These are phyloP conservation scores for Plantago coronopus DNA, from an alignment of 305 asterid genomes.

Conservation along the genomic window DNA sequence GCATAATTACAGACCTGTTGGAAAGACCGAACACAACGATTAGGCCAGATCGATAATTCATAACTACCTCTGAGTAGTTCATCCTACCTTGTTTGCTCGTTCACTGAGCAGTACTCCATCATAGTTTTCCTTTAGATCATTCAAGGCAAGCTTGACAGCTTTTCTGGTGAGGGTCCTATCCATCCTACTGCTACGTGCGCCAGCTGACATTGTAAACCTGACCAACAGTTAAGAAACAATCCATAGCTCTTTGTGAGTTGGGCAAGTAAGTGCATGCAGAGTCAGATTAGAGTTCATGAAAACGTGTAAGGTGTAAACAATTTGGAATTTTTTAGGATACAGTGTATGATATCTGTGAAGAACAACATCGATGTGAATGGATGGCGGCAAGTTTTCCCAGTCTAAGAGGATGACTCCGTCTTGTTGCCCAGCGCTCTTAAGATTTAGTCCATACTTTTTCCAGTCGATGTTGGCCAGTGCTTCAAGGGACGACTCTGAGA, in stretches of 20 bases:
- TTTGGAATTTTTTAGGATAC: conserved; percentile 44
- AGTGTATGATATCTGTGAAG: conserved; percentile 62
- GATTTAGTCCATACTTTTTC: conserved; percentile 68
- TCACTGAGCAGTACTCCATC: conserved; percentile 65
- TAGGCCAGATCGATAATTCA: too few relatives aligned
- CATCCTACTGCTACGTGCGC: conserved; percentile 26
- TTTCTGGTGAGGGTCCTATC: conserved; percentile 55
- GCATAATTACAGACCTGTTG: conserved; percentile 68
- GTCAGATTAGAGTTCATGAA: too few relatives aligned
- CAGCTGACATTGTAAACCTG: conserved; percentile 36
- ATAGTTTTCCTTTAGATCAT: conserved; percentile 66
- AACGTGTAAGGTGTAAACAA: too few relatives aligned
- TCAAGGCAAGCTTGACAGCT: conserved; percentile 67
- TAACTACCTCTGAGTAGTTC: too few relatives aligned
- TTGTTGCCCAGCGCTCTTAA: conserved; percentile 48
- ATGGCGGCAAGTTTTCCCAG: conserved; percentile 78
- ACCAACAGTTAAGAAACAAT: conserved; percentile 45
- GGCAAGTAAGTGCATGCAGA: neutral
- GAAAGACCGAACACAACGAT: too few relatives aligned
- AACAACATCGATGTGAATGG: conserved; percentile 51
- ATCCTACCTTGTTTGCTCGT: conserved; percentile 69
- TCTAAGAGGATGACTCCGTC: conserved; percentile 55
- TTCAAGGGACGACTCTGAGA: conserved; percentile 52
- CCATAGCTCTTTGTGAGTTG: conserved; percentile 14
- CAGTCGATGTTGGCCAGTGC: conserved; percentile 71